Evolutionary conservation across 305 asterid species (phyloP).

Genomic region (Fraxinus sp.): DNA sequence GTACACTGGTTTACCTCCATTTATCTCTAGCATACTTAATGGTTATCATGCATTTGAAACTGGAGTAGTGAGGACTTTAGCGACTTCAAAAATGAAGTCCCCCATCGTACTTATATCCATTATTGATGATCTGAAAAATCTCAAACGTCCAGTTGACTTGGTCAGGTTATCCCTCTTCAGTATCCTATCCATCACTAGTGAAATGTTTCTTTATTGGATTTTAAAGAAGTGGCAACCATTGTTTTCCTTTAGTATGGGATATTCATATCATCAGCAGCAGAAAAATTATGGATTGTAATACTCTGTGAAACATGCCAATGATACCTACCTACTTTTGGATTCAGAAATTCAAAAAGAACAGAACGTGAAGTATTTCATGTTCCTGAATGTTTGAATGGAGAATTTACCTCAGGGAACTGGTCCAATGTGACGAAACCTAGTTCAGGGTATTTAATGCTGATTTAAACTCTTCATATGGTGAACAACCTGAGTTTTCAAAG

Average conservation of each 20-base stretch:
- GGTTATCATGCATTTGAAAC: neutral
- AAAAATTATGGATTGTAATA: conserved; percentile 7
- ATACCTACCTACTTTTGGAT: conserved; percentile 11
- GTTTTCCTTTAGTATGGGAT: neutral
- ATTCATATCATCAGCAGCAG: conserved; percentile 10
- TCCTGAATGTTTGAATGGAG: neutral
- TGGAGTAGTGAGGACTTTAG: neutral
- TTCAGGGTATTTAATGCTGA: conserved; percentile 28
- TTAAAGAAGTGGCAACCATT: neutral
- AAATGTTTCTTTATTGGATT: neutral
- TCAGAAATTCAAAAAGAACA: conserved; percentile 18
- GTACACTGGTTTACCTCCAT: neutral
- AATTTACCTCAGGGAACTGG: neutral
- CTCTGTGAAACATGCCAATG: neutral
- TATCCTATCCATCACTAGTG: neutral
- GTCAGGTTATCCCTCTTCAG: neutral
- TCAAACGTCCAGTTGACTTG: neutral
- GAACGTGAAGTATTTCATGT: neutral
- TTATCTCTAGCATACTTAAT: neutral
- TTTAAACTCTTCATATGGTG: conserved; percentile 16
- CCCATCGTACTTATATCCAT: neutral
- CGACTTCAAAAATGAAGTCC: neutral
- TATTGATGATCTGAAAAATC: neutral
- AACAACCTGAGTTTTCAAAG: neutral
- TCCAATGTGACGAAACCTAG: neutral